A percentile compares a stretch with the other conserved stretches of the same genome.
phyloP scores from a whole-genome alignment of 306 rosid genomes.

The Hylodesmum podocarpum region DNA sequence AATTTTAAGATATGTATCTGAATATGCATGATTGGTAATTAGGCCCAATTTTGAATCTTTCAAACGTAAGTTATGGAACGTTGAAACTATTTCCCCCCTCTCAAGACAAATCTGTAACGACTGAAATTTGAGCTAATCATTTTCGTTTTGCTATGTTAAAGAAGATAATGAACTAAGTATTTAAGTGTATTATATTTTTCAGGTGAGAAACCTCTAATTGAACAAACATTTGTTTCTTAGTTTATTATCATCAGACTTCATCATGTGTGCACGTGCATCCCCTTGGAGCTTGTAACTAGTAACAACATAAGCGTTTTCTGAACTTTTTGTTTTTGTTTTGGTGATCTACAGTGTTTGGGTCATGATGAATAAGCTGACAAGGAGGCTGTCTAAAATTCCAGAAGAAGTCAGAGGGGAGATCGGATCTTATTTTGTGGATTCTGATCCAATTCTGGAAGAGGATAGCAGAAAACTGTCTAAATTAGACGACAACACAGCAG shows the following conservation, averaged over 20 bases:
- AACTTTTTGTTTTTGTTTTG: constrained; percentile 31
- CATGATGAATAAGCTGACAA: constrained; percentile 96
- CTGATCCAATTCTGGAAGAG: constrained; percentile 83
- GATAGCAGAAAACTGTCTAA: constrained; percentile 80
- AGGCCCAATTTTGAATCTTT: not conserved
- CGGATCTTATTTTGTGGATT: constrained; percentile 71
- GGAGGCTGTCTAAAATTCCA: constrained; percentile 91
- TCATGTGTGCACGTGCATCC: not conserved
- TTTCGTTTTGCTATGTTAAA: not conserved
- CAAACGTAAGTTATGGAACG: not conserved
- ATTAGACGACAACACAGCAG: constrained; percentile 78
- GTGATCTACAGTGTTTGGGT: constrained; percentile 86
- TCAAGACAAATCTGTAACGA: not conserved
- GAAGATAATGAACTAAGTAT: not conserved
- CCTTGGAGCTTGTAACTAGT: not conserved
- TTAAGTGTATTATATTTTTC: constrained; percentile 10
- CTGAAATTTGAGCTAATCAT: constrained; percentile 6
- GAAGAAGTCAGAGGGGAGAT: constrained; percentile 91
- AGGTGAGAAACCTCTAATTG: not conserved
- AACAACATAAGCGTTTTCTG: constrained; percentile 12
- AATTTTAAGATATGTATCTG: constrained; percentile 19
- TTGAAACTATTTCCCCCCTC: not conserved
- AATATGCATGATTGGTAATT: constrained; percentile 4
- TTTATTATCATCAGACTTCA: not conserved
- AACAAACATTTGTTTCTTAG: not conserved